phyloP scores from a whole-genome alignment of 345 rosid species.

The Salix brachista region DNA sequence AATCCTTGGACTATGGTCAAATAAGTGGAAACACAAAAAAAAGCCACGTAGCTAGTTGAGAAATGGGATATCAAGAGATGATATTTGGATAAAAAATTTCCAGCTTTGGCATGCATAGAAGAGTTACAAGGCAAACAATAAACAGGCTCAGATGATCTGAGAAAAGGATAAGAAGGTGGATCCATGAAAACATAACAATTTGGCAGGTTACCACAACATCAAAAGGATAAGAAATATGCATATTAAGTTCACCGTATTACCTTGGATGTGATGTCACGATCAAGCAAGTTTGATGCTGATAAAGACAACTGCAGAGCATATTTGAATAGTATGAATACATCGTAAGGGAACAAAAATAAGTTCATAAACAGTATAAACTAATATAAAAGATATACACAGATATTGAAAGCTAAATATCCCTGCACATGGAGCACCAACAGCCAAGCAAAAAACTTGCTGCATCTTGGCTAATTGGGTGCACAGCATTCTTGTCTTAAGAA shows the following conservation, averaged over 20 bases:
- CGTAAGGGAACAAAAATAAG: background rate
- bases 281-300: slow-evolving; percentile 64
- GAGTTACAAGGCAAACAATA: background rate
- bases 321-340: background rate
- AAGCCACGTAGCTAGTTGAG: too few species aligned
- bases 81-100: too few species aligned
- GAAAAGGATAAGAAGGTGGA: background rate
- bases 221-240: background rate
- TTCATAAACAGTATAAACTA: background rate
- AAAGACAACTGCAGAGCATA: slow-evolving; percentile 54
- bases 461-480: background rate
- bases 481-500: background rate
- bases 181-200: background rate
- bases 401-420: background rate
- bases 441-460: too few species aligned
- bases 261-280: slow-evolving; percentile 77
- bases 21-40: too few species aligned
- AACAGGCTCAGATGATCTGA: background rate
- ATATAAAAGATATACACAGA: background rate
- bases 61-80: too few species aligned
- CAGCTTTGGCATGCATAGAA: too few species aligned
- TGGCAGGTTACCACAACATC: background rate
- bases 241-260: slow-evolving; percentile 23
- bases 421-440: too few species aligned
- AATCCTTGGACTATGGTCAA: too few species aligned